A percentile compares a stretch with the other conserved stretches of the same genome.
phyloP scores from a whole-genome alignment of 1,284 basidiomycete species.

The Fomes fomentarius region DNA sequence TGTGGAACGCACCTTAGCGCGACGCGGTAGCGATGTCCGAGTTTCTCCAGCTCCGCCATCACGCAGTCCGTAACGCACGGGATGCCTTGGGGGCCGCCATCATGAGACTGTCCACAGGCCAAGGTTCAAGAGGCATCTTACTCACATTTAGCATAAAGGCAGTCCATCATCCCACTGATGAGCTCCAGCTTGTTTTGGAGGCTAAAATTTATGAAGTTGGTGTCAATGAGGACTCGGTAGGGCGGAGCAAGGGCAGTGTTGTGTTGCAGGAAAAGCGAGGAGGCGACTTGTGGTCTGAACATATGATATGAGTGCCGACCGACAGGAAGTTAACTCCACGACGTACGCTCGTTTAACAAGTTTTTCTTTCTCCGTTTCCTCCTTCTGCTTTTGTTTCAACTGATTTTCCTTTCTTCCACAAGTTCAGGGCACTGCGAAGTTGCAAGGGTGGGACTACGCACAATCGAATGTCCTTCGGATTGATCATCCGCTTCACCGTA shows the following conservation, averaged over 20 bases:
- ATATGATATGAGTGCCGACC: conserved; percentile 6
- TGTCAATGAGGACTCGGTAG: conserved; percentile 97
- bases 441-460: conserved; percentile 45
- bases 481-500: conserved; percentile 92
- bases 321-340: conserved; percentile 8
- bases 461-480: conserved; percentile 94
- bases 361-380: conserved; percentile 74
- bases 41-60: conserved; percentile 96
- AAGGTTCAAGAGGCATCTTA: conserved; percentile 15
- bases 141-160: conserved; percentile 97
- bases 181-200: conserved; percentile 98
- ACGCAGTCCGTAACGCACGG: conserved; percentile 99
- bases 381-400: conserved; percentile 77
- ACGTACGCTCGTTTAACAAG: conserved; percentile 72
- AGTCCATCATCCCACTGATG: conserved; percentile 99
- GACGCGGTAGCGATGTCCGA: conserved; percentile 94
- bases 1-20: conserved; percentile 74
- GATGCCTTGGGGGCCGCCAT: conserved; percentile 65
- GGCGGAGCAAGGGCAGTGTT: conserved; percentile 97
- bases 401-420: conserved; percentile 76
- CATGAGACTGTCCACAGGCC: conserved; percentile 4
- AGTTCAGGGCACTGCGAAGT: too few relatives aligned
- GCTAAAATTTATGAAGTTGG: conserved; percentile 99
- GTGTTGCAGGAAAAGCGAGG: conserved; percentile 94
- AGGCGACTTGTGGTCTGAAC: conserved; percentile 77